A percentile compares a stretch with the other conserved stretches of the same genome.
Evolutionary conservation across 257 asterid species (phyloP).

Genomic region (Penstemon newberryi): DNA sequence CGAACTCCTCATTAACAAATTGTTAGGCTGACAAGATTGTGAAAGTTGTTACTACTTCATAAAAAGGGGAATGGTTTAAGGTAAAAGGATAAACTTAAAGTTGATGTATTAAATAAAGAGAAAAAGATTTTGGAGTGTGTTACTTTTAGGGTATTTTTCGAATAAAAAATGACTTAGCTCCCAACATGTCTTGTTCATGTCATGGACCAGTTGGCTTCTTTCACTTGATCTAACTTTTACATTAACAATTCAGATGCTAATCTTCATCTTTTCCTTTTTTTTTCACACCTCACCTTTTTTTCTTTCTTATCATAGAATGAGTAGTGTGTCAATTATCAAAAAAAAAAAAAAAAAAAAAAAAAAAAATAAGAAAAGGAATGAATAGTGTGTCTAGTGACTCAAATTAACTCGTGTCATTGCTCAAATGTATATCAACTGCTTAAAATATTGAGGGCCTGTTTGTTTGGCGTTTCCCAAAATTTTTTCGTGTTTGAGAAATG

Average conservation of each 20-base stretch:
- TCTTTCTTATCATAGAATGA: too few relatives aligned
- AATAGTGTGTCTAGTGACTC: too few relatives aligned
- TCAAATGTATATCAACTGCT: too few relatives aligned
- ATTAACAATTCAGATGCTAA: background rate
- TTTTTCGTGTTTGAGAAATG: too few relatives aligned
- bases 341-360: too few relatives aligned
- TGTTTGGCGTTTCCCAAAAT: too few relatives aligned
- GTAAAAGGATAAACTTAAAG: conserved; percentile 10
- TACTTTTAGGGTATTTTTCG: conserved; percentile 19
- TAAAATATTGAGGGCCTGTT: too few relatives aligned
- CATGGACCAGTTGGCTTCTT: conserved; percentile 30
- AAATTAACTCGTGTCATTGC: too few relatives aligned
- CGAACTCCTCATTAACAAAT: too few relatives aligned
- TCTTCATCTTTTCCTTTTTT: background rate
- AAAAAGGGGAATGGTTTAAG: background rate
- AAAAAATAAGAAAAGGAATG: too few relatives aligned
- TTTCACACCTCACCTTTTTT: too few relatives aligned
- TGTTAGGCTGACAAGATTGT: background rate
- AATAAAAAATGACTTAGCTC: conserved; percentile 38
- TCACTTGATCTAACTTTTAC: background rate
- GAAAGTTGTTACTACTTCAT: background rate
- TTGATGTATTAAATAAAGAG: conserved; percentile 2
- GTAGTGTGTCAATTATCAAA: too few relatives aligned
- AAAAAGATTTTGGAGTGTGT: conserved; percentile 12
- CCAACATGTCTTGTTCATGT: conserved; percentile 38